phyloP scores from a whole-genome alignment of 2,329 filamentous ascomycete species.

The Juglanconis juglandina region DNA sequence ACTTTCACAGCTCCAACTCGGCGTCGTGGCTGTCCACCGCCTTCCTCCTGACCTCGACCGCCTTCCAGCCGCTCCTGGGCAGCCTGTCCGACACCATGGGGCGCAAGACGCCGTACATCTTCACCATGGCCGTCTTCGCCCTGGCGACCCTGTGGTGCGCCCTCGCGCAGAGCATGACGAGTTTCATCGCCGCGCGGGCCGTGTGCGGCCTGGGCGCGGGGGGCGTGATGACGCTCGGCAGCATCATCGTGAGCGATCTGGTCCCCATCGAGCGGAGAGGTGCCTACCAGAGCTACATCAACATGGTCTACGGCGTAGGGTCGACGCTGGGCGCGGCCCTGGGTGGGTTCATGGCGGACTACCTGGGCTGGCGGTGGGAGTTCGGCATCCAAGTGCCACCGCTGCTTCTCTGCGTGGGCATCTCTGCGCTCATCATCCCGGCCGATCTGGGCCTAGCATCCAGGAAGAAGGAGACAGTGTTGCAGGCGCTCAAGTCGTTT shows the following conservation, averaged over 20 bases:
- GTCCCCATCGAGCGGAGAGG: slow-evolving; percentile 65
- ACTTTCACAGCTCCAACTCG: slow-evolving; percentile 73
- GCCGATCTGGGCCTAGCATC: slow-evolving; percentile 48
- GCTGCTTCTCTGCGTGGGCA: slow-evolving; percentile 42
- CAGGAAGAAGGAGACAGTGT: slow-evolving; percentile 39
- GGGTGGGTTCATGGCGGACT: slow-evolving; percentile 67
- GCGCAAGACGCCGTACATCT: slow-evolving; percentile 63
- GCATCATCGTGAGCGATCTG: slow-evolving; percentile 69
- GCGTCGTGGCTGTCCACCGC: slow-evolving; percentile 81
- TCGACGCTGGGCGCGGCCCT: slow-evolving; percentile 63
- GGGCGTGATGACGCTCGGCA: slow-evolving; percentile 65
- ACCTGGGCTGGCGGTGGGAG: slow-evolving; percentile 70
- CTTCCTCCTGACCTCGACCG: slow-evolving; percentile 73
- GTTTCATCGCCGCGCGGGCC: slow-evolving; percentile 67
- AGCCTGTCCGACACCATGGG: slow-evolving; percentile 72
- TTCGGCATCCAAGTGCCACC: slow-evolving; percentile 61
- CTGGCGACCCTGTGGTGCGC: slow-evolving; percentile 67
- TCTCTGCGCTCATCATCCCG: slow-evolving; percentile 49
- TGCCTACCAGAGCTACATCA: slow-evolving; percentile 69
- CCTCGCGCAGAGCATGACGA: slow-evolving; percentile 62
- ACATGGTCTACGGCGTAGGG: slow-evolving; percentile 60
- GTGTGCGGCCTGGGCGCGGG: slow-evolving; percentile 72
- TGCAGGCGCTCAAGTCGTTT: slow-evolving; percentile 52
- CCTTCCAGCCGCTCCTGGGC: slow-evolving; percentile 72
- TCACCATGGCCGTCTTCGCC: slow-evolving; percentile 60